Conservation (phyloP, 441 rosid species). For the Pelargonium cotyledonis region DNA sequence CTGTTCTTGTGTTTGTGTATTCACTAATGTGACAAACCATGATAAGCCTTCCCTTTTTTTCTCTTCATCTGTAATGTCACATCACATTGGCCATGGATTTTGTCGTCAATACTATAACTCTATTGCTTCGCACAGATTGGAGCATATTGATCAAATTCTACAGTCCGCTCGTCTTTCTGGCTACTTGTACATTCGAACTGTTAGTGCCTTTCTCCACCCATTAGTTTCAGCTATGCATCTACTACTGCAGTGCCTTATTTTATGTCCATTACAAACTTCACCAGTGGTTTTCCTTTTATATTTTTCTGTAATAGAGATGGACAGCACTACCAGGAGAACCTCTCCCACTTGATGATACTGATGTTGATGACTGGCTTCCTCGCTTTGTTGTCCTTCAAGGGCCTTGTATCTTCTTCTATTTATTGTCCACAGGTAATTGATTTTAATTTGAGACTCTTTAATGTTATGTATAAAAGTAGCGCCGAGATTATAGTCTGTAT, state of each 20-base stretch:
- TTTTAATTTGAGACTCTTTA: background rate
- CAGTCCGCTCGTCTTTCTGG: slow-evolving; percentile 84
- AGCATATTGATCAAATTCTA: slow-evolving; percentile 80
- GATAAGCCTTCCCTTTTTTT: background rate
- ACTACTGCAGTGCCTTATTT: slow-evolving; percentile 15
- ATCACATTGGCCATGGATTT: background rate
- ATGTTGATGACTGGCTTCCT: slow-evolving; percentile 96
- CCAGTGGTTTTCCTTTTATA: slow-evolving; percentile 7
- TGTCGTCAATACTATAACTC: slow-evolving; percentile 8
- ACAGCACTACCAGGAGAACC: slow-evolving; percentile 91
- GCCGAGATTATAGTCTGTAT: background rate
- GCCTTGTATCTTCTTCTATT: slow-evolving; percentile 70
- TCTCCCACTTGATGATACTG: slow-evolving; percentile 78
- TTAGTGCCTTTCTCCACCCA: slow-evolving; percentile 25
- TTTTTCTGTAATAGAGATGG: slow-evolving; percentile 55
- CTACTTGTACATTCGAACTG: slow-evolving; percentile 72
- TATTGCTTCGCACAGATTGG: slow-evolving; percentile 52
- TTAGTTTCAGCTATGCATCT: slow-evolving; percentile 8
- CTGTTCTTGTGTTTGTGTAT: background rate
- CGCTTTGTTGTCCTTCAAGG: slow-evolving; percentile 93
- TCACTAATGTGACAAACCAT: background rate
- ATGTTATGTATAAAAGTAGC: background rate
- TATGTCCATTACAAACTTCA: slow-evolving; percentile 1
- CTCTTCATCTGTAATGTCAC: background rate
- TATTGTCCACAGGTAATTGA: slow-evolving; percentile 58